A percentile compares a stretch with the other conserved stretches of the same genome.
Evolutionary conservation across 2,329 filamentous ascomycete genomes (phyloP).

Genomic region (Trichoderma citrinoviride): DNA sequence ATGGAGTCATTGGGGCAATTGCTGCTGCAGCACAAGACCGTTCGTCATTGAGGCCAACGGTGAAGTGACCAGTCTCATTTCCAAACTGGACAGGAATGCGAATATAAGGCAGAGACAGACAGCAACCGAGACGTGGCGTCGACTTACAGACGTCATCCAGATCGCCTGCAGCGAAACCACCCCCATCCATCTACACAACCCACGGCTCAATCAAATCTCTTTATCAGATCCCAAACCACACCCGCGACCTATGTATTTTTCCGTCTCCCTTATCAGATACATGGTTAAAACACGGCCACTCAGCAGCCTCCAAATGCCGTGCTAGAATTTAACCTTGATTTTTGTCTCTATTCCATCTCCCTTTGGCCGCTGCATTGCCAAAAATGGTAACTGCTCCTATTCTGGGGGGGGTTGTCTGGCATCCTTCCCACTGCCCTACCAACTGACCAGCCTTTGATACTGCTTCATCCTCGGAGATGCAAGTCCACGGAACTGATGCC

Average conservation of each 20-base stretch:
- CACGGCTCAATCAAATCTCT: background rate
- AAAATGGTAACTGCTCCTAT: background rate
- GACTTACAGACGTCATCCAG: background rate
- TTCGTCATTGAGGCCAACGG: background rate
- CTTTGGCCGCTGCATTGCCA: background rate
- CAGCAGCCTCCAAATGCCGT: slow-evolving; percentile 6
- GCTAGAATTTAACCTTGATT: slow-evolving; percentile 17
- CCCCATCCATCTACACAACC: no score
- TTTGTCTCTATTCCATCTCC: slow-evolving; percentile 5
- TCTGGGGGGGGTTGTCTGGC: no score
- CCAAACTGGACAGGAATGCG: background rate
- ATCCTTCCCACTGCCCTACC: no score
- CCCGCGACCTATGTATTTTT: no score
- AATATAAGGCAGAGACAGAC: background rate
- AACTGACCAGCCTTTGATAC: background rate
- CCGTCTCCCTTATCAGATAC: background rate
- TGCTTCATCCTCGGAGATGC: no score
- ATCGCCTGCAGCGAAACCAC: background rate
- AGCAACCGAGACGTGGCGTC: background rate
- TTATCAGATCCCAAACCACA: background rate
- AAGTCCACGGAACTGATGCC: no score
- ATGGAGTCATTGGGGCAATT: background rate
- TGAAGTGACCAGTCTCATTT: background rate
- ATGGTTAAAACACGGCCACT: background rate
- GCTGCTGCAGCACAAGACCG: background rate